A percentile compares a stretch with the other conserved stretches of the same genome.
phyloP scores from a whole-genome alignment of 257 asterid species.

The Avicennia marina region DNA sequence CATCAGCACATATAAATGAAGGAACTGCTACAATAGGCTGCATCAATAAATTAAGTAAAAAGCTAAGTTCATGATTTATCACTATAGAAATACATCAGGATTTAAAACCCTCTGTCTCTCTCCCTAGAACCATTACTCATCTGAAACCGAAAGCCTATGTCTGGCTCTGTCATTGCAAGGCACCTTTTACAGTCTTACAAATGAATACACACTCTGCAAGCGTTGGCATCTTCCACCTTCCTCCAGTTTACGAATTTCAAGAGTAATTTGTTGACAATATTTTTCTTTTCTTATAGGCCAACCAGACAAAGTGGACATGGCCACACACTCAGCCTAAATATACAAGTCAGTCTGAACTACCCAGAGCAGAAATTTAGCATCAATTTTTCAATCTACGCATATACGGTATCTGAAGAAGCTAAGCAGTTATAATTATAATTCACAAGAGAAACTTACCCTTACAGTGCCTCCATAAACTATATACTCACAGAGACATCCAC shows the following conservation, averaged over 20 bases:
- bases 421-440: too few species aligned
- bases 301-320: too few species aligned
- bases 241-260: too few species aligned
- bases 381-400: too few species aligned
- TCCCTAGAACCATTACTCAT: not conserved
- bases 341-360: too few species aligned
- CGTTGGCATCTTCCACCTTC: too few species aligned
- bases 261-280: too few species aligned
- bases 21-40: constrained; percentile 99
- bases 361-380: too few species aligned
- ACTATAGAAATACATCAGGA: not conserved
- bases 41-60: constrained; percentile 27
- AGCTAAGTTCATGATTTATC: constrained; percentile 16
- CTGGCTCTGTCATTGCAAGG: not conserved
- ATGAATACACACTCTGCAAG: too few species aligned
- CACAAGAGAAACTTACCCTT: not conserved
- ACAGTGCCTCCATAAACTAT: not conserved
- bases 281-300: too few species aligned
- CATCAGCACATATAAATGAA: constrained; percentile 90
- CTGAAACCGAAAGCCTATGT: not conserved
- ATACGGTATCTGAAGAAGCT: too few species aligned
- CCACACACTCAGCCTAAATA: too few species aligned
- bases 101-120: not conserved
- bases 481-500: not conserved
- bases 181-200: not conserved